A percentile compares a stretch with the other conserved stretches of the same genome.
phyloP scores from a whole-genome alignment of 2,329 filamentous ascomycete species.

The Elsinoe australis region DNA sequence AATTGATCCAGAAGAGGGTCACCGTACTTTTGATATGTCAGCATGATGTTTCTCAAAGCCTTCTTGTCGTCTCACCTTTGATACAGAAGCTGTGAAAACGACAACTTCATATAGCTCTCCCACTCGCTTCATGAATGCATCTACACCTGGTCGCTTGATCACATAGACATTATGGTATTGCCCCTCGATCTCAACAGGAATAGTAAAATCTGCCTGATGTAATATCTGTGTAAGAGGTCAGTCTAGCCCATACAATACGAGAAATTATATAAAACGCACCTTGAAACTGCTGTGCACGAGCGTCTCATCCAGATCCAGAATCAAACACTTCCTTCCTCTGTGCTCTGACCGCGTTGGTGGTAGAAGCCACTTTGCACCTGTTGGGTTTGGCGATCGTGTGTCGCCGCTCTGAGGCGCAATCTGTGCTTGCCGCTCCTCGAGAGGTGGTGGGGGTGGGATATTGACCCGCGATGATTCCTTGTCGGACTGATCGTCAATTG shows the following conservation, averaged over 20 bases:
- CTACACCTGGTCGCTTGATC: slow-evolving; percentile 96
- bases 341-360: slow-evolving; percentile 74
- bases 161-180: slow-evolving; percentile 99
- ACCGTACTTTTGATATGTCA: slow-evolving; percentile 60
- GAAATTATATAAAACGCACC: slow-evolving; percentile 45
- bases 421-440: slow-evolving; percentile 37
- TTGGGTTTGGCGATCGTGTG: slow-evolving; percentile 32
- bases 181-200: slow-evolving; percentile 96
- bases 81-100: slow-evolving; percentile 96
- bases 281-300: slow-evolving; percentile 98
- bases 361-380: slow-evolving; percentile 60
- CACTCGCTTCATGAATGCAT: slow-evolving; percentile 97
- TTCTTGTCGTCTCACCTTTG: slow-evolving; percentile 57
- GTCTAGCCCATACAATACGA: not conserved
- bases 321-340: slow-evolving; percentile 84
- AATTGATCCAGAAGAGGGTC: slow-evolving; percentile 93
- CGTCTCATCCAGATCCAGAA: slow-evolving; percentile 92
- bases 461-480: slow-evolving; percentile 38
- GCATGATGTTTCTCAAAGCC: no score
- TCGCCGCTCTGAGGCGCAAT: slow-evolving; percentile 17
- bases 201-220: slow-evolving; percentile 97
- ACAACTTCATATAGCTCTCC: slow-evolving; percentile 98
- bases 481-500: slow-evolving; percentile 23
- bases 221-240: slow-evolving; percentile 59
- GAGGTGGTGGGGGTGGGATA: slow-evolving; percentile 50